Evolutionary conservation across 202 grass and related monocot species (phyloP).

Genomic region (Elaeis oleifera): DNA sequence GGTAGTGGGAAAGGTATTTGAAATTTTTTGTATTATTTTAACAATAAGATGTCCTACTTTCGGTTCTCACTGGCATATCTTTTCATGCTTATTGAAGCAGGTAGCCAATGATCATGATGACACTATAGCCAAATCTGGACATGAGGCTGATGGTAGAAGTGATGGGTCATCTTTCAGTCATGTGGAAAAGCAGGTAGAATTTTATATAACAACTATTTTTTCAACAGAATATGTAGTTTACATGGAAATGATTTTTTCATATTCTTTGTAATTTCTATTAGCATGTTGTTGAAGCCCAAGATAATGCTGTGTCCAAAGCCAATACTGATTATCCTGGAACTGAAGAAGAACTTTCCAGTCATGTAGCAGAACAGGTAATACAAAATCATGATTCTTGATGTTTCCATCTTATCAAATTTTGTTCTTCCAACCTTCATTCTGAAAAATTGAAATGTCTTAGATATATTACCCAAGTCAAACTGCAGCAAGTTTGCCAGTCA

Average conservation of each 20-base stretch:
- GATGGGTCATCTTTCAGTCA: constrained; percentile 30
- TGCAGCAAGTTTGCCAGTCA: too few species aligned
- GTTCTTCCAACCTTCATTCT: too few species aligned
- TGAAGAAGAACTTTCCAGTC: constrained; percentile 18
- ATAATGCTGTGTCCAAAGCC: constrained; percentile 11
- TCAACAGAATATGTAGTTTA: too few species aligned
- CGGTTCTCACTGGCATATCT: not conserved
- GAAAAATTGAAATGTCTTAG: too few species aligned
- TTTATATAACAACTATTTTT: too few species aligned
- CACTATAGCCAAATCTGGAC: constrained; percentile 9
- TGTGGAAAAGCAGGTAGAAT: constrained; percentile 15
- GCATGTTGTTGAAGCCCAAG: constrained; percentile 28
- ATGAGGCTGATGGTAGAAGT: constrained; percentile 38
- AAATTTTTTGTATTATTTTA: too few species aligned
- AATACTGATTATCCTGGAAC: constrained; percentile 27
- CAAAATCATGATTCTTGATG: too few species aligned
- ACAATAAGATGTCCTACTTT: not conserved
- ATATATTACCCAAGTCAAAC: too few species aligned
- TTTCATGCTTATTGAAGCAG: constrained; percentile 16
- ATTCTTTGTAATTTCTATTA: constrained; percentile 22
- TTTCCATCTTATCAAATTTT: too few species aligned
- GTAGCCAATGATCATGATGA: constrained; percentile 40
- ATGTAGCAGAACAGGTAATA: constrained; percentile 36
- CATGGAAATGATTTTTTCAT: not conserved
- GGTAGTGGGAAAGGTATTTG: too few species aligned